phyloP scores from a whole-genome alignment of 176 grass and related monocot species.

The Tillandsia leiboldiana region DNA sequence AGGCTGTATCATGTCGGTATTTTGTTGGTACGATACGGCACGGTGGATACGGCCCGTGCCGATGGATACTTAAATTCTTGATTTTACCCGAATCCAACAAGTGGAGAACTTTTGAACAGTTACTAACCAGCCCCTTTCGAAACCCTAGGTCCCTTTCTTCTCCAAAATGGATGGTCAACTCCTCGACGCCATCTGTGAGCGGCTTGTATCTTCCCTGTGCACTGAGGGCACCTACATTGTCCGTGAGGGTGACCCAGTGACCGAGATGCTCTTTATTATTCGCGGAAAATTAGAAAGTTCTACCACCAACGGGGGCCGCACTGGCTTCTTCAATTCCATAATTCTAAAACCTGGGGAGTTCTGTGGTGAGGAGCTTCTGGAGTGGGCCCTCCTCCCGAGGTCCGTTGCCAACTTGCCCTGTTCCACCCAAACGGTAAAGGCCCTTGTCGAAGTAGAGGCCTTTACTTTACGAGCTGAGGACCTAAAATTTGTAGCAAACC shows the following conservation, averaged over 20 bases:
- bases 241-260: constrained; percentile 90
- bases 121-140: background rate
- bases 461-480: constrained; percentile 77
- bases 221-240: constrained; percentile 80
- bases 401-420: constrained; percentile 67
- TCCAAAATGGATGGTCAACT: constrained; percentile 88
- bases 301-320: constrained; percentile 84
- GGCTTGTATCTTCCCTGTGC: constrained; percentile 80
- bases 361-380: constrained; percentile 85
- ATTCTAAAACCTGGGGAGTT: constrained; percentile 66
- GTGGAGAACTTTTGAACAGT: background rate
- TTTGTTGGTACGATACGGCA: too few species aligned
- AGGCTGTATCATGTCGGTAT: too few species aligned
- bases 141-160: constrained; percentile 80
- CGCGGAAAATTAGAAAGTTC: constrained; percentile 92
- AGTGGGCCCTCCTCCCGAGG: constrained; percentile 81
- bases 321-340: constrained; percentile 86
- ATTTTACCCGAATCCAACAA: too few species aligned
- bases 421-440: constrained; percentile 62
- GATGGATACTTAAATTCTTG: too few species aligned
- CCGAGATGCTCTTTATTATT: constrained; percentile 96
- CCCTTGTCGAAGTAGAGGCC: constrained; percentile 79
- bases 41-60: too few species aligned
- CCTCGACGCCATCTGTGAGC: constrained; percentile 87
- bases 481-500: constrained; percentile 88